Conservation (phyloP, 1,284 basidiomycete genomes). For the Tilletia walkeri region DNA sequence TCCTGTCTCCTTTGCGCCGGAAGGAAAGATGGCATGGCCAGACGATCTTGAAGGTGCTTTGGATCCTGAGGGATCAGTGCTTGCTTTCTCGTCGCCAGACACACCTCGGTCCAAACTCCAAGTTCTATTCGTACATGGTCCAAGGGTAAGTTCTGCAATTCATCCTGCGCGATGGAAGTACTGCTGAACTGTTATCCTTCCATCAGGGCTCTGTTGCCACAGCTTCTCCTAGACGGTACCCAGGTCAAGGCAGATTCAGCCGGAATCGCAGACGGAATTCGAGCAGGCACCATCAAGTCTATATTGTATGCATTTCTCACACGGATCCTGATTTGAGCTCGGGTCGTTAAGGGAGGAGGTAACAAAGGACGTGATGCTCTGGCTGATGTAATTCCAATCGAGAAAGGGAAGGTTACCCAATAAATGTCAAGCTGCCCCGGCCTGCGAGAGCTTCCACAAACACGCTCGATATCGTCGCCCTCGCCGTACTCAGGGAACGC, state of each 20-base stretch:
- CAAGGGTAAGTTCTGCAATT: constrained; percentile 15
- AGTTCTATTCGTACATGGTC: constrained; percentile 42
- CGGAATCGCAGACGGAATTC: constrained; percentile 32
- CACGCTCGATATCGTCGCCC: no score
- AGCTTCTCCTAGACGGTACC: constrained; percentile 41
- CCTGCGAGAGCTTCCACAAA: no score
- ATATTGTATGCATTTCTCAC: no score
- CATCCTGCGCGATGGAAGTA: neutral
- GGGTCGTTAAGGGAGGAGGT: no score
- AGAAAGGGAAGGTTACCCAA: no score
- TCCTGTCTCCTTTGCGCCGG: constrained; percentile 35
- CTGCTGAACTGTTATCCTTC: neutral
- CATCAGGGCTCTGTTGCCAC: constrained; percentile 31
- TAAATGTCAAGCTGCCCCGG: neutral
- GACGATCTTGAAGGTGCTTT: constrained; percentile 33
- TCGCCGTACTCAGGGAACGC: no score
- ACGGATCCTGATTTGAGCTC: no score
- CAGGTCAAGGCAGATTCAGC: constrained; percentile 29
- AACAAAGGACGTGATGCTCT: no score
- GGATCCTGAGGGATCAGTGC: constrained; percentile 25
- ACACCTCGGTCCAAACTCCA: constrained; percentile 21
- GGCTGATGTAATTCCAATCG: no score
- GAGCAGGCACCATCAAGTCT: constrained; percentile 22
- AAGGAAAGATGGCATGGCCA: constrained; percentile 24
- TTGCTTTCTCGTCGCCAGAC: constrained; percentile 14